Percentiles rank a stretch among this genome's conserved stretches.
Conservation (phyloP, 2,329 filamentous ascomycete species). For the Pleoardoris graminearum region DNA sequence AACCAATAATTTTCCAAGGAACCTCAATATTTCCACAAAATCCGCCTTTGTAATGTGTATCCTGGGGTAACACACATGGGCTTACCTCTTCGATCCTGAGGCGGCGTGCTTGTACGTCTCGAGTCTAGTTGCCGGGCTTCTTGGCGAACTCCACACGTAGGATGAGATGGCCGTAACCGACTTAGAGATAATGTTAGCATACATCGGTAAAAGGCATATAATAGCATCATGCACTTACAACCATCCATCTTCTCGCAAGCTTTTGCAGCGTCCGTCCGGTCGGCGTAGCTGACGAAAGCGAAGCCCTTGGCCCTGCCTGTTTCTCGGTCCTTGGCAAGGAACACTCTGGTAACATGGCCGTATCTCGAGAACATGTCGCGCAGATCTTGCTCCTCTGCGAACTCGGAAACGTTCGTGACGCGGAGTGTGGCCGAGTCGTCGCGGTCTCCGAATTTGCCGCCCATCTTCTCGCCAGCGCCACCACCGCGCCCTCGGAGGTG, state of each 20-base stretch:
- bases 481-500: constrained; percentile 85
- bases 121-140: constrained; percentile 45
- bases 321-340: constrained; percentile 96
- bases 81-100: neutral
- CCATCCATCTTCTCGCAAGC: constrained; percentile 98
- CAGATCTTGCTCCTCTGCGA: constrained; percentile 93
- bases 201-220: too few species aligned
- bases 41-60: neutral
- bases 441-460: constrained; percentile 90
- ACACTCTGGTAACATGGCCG: constrained; percentile 94
- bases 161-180: constrained; percentile 84
- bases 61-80: neutral
- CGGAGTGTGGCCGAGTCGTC: constrained; percentile 95
- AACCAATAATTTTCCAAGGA: too few species aligned
- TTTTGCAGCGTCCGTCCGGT: constrained; percentile 84
- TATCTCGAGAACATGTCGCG: constrained; percentile 98
- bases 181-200: constrained; percentile 30
- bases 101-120: neutral
- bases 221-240: constrained; percentile 57
- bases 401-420: constrained; percentile 97
- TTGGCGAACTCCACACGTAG: constrained; percentile 87
- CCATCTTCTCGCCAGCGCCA: constrained; percentile 79
- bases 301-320: constrained; percentile 97
- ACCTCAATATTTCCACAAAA: neutral
- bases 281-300: constrained; percentile 96